Evolutionary conservation across 2,329 filamentous ascomycete genomes (phyloP).

Genomic region (Incumbomyces lentus): DNA sequence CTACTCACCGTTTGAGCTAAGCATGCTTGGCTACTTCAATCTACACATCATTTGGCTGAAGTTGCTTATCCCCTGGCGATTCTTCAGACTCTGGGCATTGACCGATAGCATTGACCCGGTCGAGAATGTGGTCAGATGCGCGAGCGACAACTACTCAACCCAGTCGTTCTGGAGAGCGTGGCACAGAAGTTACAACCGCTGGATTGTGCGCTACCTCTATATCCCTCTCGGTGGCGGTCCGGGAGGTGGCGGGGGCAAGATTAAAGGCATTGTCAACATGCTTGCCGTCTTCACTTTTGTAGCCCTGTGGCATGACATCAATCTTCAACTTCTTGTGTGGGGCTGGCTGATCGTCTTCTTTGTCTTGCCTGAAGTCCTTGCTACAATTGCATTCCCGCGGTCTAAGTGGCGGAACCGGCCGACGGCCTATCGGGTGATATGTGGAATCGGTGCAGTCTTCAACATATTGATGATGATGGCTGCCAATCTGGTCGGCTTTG

Average conservation of each 20-base stretch:
- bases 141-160: conserved; percentile 87
- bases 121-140: conserved; percentile 96
- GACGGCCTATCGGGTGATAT: conserved; percentile 66
- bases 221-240: conserved; percentile 62
- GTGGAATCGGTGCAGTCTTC: conserved; percentile 65
- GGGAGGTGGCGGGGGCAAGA: conserved; percentile 30
- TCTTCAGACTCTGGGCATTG: conserved; percentile 94
- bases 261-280: conserved; percentile 61
- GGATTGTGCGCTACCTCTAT: conserved; percentile 89
- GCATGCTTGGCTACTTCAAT: conserved; percentile 88
- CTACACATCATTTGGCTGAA: conserved; percentile 97
- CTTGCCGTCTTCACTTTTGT: conserved; percentile 90
- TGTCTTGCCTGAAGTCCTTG: conserved; percentile 77
- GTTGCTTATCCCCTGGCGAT: conserved; percentile 90
- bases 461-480: conserved; percentile 94
- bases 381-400: conserved; percentile 60
- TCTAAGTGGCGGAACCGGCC: conserved; percentile 60
- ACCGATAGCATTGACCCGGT: conserved; percentile 86
- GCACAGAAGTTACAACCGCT: conserved; percentile 93
- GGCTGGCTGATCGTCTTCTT: conserved; percentile 94
- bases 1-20: conserved; percentile 80
- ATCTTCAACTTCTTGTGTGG: conserved; percentile 83
- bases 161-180: conserved; percentile 90
- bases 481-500: conserved; percentile 91
- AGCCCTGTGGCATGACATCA: conserved; percentile 95